These are phyloP conservation scores for Umbelopsis sp. DNA, from an alignment of 192 early-diverging fungal genomes.

Conservation along the genomic window DNA sequence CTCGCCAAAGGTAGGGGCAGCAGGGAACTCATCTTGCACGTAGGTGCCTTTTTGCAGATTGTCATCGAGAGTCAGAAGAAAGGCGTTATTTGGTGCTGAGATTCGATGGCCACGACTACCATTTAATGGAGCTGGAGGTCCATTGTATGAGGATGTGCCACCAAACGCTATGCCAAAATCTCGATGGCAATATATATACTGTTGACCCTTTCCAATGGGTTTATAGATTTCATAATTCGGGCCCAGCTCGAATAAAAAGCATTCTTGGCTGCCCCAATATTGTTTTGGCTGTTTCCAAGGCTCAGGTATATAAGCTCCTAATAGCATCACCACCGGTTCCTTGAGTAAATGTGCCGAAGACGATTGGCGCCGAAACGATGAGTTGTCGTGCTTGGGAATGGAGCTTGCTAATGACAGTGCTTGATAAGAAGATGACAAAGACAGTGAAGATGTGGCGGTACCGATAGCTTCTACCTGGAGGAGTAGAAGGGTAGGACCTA, in stretches of 20 bases:
- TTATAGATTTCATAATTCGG: slow-evolving; percentile 50
- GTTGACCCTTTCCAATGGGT: slow-evolving; percentile 25
- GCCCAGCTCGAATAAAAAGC: slow-evolving; percentile 51
- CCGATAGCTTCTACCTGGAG: slow-evolving; percentile 37
- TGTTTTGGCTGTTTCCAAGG: slow-evolving; percentile 54
- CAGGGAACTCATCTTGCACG: slow-evolving; percentile 44
- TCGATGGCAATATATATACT: slow-evolving; percentile 37
- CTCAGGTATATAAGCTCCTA: slow-evolving; percentile 55
- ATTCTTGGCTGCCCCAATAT: slow-evolving; percentile 51
- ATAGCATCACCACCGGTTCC: slow-evolving; percentile 27
- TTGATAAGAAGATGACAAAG: slow-evolving; percentile 14
- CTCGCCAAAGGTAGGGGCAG: slow-evolving; percentile 31
- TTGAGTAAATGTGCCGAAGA: slow-evolving; percentile 20
- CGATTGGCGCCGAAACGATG: slow-evolving; percentile 19
- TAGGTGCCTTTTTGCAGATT: slow-evolving; percentile 50
- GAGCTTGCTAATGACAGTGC: slow-evolving; percentile 18
- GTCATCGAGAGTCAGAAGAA: slow-evolving; percentile 49
- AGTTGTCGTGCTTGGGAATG: slow-evolving; percentile 27
- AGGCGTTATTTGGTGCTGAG: slow-evolving; percentile 27
- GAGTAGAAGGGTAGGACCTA: slow-evolving; percentile 48
- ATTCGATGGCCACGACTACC: neutral
- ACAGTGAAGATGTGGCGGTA: neutral
- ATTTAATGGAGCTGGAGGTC: slow-evolving; percentile 8
- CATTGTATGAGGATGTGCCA: slow-evolving; percentile 19
- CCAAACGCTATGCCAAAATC: slow-evolving; percentile 41